A percentile compares a stretch with the other conserved stretches of the same genome.
phyloP scores from a whole-genome alignment of 345 rosid genomes.

The Aethionema arabicum region DNA sequence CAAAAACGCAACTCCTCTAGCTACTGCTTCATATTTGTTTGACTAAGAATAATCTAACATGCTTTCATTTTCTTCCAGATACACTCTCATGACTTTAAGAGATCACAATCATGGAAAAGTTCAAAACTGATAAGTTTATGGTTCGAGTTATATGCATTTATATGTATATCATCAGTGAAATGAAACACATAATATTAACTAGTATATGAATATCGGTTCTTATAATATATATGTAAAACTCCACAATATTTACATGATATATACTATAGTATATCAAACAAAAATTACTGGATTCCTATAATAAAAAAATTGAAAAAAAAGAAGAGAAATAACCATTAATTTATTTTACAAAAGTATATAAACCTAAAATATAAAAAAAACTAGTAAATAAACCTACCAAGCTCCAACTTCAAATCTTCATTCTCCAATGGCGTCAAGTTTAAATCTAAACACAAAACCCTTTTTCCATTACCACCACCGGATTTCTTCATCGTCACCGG shows the following conservation, averaged over 20 bases:
- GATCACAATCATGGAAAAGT: too few species aligned
- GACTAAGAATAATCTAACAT: too few species aligned
- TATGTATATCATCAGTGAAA: too few species aligned
- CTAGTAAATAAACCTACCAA: constrained; percentile 47
- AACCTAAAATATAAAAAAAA: background rate
- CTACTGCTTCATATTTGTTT: too few species aligned
- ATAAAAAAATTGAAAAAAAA: background rate
- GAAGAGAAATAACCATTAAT: background rate
- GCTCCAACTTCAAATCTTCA: constrained; percentile 52
- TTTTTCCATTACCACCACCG: constrained; percentile 45
- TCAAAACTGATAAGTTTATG: too few species aligned
- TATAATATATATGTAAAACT: too few species aligned
- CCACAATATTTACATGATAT: background rate
- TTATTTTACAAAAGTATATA: constrained; percentile 31
- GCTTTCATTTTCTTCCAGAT: too few species aligned
- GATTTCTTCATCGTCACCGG: constrained; percentile 61
- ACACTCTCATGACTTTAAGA: too few species aligned
- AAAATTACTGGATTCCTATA: constrained; percentile 25
- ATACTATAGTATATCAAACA: constrained; percentile 26
- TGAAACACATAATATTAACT: background rate
- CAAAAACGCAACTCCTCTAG: too few species aligned
- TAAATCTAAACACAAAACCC: constrained; percentile 62
- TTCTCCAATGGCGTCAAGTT: constrained; percentile 60
- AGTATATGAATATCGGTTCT: background rate
- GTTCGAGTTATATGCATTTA: too few species aligned